Evolutionary conservation across 345 rosid species (phyloP).

Genomic region (Citrus trifoliata): DNA sequence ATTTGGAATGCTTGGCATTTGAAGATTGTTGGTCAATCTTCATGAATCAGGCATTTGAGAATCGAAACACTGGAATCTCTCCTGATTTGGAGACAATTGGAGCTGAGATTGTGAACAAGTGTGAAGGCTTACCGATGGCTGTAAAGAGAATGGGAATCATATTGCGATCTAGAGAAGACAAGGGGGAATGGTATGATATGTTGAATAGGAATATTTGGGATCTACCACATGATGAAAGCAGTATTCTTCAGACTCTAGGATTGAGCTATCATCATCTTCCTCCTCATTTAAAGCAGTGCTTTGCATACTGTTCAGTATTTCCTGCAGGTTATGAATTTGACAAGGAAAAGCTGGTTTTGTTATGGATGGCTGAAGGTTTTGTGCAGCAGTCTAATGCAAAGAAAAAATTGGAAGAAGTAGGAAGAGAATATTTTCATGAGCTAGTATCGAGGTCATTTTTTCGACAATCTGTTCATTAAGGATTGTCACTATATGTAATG

Average conservation of each 20-base stretch:
- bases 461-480: neutral
- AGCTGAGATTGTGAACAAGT: constrained; percentile 18
- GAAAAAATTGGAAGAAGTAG: constrained; percentile 12
- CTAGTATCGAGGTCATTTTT: constrained; percentile 17
- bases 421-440: constrained; percentile 9
- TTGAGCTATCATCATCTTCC: constrained; percentile 28
- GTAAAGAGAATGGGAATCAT: constrained; percentile 13
- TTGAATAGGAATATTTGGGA: constrained; percentile 18
- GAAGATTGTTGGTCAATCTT: constrained; percentile 25
- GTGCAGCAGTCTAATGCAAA: neutral
- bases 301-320: constrained; percentile 24
- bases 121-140: constrained; percentile 26
- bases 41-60: constrained; percentile 18
- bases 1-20: constrained; percentile 13
- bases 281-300: constrained; percentile 18
- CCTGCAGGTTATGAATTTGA: constrained; percentile 16
- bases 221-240: neutral
- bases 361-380: constrained; percentile 22
- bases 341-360: constrained; percentile 11
- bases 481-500: constrained; percentile 11
- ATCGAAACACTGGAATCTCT: neutral
- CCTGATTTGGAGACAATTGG: constrained; percentile 16
- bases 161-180: neutral
- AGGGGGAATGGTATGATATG: constrained; percentile 14
- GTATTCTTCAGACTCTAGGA: constrained; percentile 14